These are phyloP conservation scores for Przewalskia tangutica DNA, from an alignment of 257 asterid species.

Conservation along the genomic window DNA sequence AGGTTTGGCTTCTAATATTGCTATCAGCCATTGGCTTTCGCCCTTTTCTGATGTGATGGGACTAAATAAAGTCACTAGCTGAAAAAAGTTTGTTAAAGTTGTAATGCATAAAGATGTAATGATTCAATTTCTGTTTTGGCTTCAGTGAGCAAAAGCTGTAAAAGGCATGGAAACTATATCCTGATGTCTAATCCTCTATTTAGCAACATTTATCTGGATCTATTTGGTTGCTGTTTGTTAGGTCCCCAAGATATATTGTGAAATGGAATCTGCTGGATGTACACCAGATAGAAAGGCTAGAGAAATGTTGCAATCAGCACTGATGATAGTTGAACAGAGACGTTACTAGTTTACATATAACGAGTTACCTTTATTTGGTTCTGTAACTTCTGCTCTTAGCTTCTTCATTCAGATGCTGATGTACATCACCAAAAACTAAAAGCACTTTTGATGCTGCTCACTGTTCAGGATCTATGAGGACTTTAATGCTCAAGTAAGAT, in stretches of 20 bases:
- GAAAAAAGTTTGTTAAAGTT: not conserved
- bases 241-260: conserved; percentile 71
- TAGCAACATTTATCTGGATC: not conserved
- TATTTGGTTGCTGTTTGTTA: conserved; percentile 13
- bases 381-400: not conserved
- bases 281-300: conserved; percentile 90
- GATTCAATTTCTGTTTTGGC: not conserved
- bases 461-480: not conserved
- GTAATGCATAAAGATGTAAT: not conserved
- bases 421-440: not conserved
- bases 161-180: not conserved
- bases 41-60: not conserved
- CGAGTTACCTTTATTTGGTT: not conserved
- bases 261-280: conserved; percentile 88
- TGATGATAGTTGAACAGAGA: conserved; percentile 39
- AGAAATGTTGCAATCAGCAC: conserved; percentile 62
- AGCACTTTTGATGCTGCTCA: not conserved
- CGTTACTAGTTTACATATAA: conserved; percentile 15
- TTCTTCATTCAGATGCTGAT: not conserved
- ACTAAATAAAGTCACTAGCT: not conserved
- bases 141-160: not conserved
- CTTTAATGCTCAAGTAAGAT: conserved; percentile 2
- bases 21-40: not conserved
- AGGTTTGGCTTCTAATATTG: conserved; percentile 32
- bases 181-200: not conserved